phyloP scores from a whole-genome alignment of 139 green algal genomes.

The Closterium sp. region DNA sequence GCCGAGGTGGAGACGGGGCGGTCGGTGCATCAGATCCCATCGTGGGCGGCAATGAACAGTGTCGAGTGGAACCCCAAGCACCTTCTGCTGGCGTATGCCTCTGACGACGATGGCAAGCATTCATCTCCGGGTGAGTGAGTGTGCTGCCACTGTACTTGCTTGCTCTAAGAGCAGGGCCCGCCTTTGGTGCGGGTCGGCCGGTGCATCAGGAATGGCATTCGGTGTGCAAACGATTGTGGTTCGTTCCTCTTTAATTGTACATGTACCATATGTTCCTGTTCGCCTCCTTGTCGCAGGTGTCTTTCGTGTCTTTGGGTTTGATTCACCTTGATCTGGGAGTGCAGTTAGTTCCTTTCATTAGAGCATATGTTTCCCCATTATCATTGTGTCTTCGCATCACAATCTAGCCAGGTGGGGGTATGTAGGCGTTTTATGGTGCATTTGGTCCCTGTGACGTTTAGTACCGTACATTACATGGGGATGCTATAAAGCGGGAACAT shows the following conservation, averaged over 20 bases:
- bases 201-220: not conserved
- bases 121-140: not conserved
- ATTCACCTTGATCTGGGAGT: not conserved
- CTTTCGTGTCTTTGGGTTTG: not conserved
- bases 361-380: no score
- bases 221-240: not conserved
- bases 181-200: no score
- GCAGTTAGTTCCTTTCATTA: no score
- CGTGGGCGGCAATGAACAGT: conserved; percentile 19
- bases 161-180: not conserved
- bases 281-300: not conserved
- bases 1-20: conserved; percentile 40
- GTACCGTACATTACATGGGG: no score
- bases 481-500: no score
- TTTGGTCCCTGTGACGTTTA: no score
- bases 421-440: no score
- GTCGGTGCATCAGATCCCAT: conserved; percentile 17
- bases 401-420: no score
- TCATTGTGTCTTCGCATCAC: no score
- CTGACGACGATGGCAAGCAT: conserved; percentile 1
- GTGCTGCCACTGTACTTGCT: not conserved
- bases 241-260: not conserved
- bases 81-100: conserved; percentile 29
- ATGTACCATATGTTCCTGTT: not conserved
- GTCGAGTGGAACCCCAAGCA: conserved; percentile 28